Evolutionary conservation across 805 yeast species (phyloP), one percentile per base, ranked within the genome.

Genomic region (Barnettozyma populi): DNA sequence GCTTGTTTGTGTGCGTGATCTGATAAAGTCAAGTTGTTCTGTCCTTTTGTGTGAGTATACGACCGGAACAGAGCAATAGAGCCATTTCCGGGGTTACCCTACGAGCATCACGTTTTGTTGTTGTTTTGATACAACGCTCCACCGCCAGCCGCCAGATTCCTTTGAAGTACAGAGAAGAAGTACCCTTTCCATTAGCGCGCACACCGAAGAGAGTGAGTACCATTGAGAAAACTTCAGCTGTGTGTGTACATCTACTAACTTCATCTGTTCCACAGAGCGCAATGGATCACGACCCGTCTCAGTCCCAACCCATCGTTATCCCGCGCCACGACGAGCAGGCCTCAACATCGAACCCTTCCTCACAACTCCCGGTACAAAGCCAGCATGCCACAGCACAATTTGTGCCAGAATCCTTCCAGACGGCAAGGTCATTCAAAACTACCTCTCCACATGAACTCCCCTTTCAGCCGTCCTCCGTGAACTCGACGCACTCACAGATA

Each of bases 271-370:
- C 5, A 8, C 16, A 40, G 27, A 5, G 34, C 32, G 36, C 45
- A 40, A 49, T 41, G 46, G 45, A 38, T 43, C 39, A 42, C 43
- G 43, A 42, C 38, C 43, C 45, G 24, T 45, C 45, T 14, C 47
- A 42, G 44, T 46, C 49, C 44, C 53, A 59, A 41, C 66, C 66
- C 43, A 61, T 63, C 24, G 57, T 61, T 25, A 61, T 64, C 41
- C 64, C 64, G 14, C 62, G 65, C 24, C 63, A 59, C 32, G 59
- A 47, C 14, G 40, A 43, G 25, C 35, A 24, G 27, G 36, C 14
- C 13, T 40, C 44, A 21, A 16, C 40, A 6, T 39, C 44, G 20
- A 21, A 47, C 47, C 10, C 46, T 46, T 21, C 32, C 43, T 43
- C 43, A 44, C 35, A 32, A 10, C 27, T 13, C 21, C 41, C 27